Percentiles rank a stretch among this genome's conserved stretches.
Conservation (phyloP, 352 stramenopile species). For the Phytopythium cucurbitacearum region DNA sequence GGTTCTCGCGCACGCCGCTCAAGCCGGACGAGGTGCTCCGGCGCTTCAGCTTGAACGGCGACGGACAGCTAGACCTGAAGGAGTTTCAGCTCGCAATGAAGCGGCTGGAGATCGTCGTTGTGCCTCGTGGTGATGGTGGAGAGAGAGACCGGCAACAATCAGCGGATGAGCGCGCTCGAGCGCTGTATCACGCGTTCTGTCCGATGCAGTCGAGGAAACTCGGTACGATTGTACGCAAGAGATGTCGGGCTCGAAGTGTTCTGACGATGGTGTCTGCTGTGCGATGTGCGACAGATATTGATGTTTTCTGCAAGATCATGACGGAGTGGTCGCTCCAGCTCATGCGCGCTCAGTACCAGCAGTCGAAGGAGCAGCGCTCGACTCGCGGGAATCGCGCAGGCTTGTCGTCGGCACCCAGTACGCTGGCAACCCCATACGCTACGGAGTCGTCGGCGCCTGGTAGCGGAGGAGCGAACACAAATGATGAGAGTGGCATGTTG, state of each 20-base stretch:
- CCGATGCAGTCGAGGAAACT: constrained; percentile 61
- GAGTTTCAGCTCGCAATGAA: constrained; percentile 77
- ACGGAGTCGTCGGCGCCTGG: constrained; percentile 6
- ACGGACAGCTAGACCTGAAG: constrained; percentile 63
- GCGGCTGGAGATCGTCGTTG: constrained; percentile 50
- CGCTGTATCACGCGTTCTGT: constrained; percentile 68
- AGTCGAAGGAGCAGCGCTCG: constrained; percentile 4
- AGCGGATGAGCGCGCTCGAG: constrained; percentile 12
- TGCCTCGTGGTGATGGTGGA: constrained; percentile 3
- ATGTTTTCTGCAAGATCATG: constrained; percentile 81
- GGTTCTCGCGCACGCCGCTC: constrained; percentile 52
- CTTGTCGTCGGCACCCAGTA: background rate
- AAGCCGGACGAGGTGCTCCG: constrained; percentile 69
- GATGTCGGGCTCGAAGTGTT: too few relatives aligned
- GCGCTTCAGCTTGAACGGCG: constrained; percentile 73
- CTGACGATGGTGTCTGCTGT: background rate
- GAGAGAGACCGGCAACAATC: constrained; percentile 1
- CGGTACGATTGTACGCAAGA: constrained; percentile 13
- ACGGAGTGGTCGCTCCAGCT: constrained; percentile 68
- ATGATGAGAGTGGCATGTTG: constrained; percentile 2
- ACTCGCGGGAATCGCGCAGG: background rate
- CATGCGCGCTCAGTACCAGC: constrained; percentile 25
- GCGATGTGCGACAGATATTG: constrained; percentile 39
- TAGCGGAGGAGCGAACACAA: background rate
- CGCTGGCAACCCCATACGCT: constrained; percentile 51